These are phyloP conservation scores for Ceratocystis harringtonii DNA, from an alignment of 2,329 filamentous ascomycete genomes.

Conservation along the genomic window DNA sequence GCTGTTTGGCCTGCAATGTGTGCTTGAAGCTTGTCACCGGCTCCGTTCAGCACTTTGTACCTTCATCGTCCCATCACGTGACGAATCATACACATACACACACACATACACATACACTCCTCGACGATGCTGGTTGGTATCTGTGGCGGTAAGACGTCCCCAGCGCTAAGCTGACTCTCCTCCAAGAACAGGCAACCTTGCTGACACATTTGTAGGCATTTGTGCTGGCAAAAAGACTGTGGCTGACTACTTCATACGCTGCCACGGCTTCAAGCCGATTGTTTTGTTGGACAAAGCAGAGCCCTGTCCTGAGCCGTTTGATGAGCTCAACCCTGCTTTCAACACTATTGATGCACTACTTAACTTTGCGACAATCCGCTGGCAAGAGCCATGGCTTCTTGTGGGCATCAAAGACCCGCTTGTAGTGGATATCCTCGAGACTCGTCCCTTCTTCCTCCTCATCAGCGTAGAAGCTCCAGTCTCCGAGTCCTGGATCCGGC, in stretches of 20 bases:
- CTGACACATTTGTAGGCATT: constrained; percentile 44
- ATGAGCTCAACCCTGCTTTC: constrained; percentile 31
- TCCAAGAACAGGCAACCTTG: neutral
- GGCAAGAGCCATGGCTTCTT: constrained; percentile 73
- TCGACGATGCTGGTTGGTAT: constrained; percentile 57
- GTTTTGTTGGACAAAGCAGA: constrained; percentile 31
- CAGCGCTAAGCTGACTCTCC: constrained; percentile 9
- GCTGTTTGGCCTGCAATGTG: neutral
- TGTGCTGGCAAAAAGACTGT: constrained; percentile 88
- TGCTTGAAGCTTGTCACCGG: no score
- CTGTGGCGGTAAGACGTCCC: constrained; percentile 45
- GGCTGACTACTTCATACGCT: constrained; percentile 69
- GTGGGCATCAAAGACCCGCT: constrained; percentile 63
- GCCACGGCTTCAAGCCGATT: constrained; percentile 67
- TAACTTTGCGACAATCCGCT: constrained; percentile 71
- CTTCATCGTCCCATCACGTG: neutral
- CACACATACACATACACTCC: neutral
- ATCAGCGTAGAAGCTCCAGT: constrained; percentile 85
- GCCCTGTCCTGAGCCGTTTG: constrained; percentile 45
- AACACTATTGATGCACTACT: constrained; percentile 51
- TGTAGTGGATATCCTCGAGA: constrained; percentile 58
- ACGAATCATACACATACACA: neutral
- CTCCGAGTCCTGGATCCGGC: constrained; percentile 67
- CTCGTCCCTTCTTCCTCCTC: constrained; percentile 83
- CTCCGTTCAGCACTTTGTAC: no score